Conservation (phyloP, 2,329 filamentous ascomycete species). For the Scedosporium dehoogii region DNA sequence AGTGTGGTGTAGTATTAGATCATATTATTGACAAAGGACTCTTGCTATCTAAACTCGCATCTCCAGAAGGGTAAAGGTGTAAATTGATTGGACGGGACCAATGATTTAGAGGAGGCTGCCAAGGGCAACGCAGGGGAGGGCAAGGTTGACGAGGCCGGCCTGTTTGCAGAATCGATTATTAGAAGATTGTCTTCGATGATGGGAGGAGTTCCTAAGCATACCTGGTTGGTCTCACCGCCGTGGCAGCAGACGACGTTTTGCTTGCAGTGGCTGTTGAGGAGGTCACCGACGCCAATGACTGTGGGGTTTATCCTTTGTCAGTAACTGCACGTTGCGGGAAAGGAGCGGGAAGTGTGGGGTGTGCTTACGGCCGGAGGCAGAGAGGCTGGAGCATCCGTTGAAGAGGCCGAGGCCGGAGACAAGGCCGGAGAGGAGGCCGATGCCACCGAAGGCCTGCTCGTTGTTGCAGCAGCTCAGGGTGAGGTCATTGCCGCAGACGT, state of each 20-base stretch:
- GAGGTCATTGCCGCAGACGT: neutral
- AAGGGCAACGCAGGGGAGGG: neutral
- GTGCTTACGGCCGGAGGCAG: neutral
- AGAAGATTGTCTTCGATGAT: neutral
- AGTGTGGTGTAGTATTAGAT: no score
- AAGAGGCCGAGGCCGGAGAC: neutral
- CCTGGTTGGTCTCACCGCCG: neutral
- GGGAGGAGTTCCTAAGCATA: neutral
- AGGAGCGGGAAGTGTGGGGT: neutral
- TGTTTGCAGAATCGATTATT: neutral
- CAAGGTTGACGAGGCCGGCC: neutral
- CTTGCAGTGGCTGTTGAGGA: neutral
- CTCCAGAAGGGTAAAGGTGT: neutral
- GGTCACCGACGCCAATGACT: neutral
- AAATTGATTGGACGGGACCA: neutral
- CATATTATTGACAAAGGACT: neutral
- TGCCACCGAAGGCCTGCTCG: neutral
- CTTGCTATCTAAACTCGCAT: neutral
- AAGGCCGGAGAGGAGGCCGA: neutral
- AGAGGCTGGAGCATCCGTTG: neutral
- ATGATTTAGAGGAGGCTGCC: neutral
- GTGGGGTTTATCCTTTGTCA: neutral
- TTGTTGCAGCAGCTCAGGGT: neutral
- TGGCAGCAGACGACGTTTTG: neutral
- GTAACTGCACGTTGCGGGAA: neutral